These are phyloP conservation scores for Paecilomyces niveus DNA, from an alignment of 2,329 filamentous ascomycete genomes.

Conservation along the genomic window DNA sequence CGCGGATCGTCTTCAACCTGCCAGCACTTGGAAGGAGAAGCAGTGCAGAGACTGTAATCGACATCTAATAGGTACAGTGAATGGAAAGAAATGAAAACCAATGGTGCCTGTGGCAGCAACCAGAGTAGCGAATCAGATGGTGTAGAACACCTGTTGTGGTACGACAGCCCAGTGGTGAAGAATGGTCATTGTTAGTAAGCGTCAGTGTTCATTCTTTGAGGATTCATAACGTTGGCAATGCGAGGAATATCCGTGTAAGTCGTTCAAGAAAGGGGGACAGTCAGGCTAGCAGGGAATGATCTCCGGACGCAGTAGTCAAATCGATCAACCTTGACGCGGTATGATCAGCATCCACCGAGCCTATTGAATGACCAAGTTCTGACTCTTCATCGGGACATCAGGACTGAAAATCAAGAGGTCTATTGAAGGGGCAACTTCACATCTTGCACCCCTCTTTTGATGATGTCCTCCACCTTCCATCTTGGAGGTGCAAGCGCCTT, in stretches of 20 bases:
- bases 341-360: conserved; percentile 30
- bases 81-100: neutral
- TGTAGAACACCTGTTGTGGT: neutral
- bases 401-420: conserved; percentile 4
- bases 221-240: neutral
- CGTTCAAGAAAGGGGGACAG: neutral
- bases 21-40: neutral
- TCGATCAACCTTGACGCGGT: conserved; percentile 9
- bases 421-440: conserved; percentile 66
- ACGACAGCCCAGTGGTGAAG: neutral
- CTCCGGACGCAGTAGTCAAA: neutral
- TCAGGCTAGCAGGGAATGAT: neutral
- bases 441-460: conserved; percentile 67
- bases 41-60: neutral
- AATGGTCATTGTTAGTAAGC: neutral
- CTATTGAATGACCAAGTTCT: conserved; percentile 9
- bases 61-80: neutral
- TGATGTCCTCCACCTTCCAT: conserved; percentile 70
- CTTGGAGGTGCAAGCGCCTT: conserved; percentile 57
- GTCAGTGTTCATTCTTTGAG: neutral
- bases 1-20: neutral
- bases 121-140: neutral
- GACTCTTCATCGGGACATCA: conserved; percentile 4
- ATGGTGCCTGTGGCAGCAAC: neutral
- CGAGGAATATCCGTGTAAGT: neutral